Evolutionary conservation across 148 eudicot species (phyloP), one percentile per base, ranked within the genome.

Genomic region (Spergularia bocconei): DNA sequence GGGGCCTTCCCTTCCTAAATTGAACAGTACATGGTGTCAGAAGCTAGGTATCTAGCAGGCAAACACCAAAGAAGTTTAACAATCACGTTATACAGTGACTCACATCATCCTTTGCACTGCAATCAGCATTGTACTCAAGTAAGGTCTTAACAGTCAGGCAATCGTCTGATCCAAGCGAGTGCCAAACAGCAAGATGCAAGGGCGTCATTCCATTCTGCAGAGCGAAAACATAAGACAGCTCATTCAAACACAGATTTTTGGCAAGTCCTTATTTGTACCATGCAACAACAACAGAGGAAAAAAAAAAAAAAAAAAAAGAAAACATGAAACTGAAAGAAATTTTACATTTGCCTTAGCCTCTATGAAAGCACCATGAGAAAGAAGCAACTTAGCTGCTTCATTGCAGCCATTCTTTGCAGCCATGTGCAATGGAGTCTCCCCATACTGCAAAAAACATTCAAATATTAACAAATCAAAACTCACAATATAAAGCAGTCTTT

Each of bases 391-490:
- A 51, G 91, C 97, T 77, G 98, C 87, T 71, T 92, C 97, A 83
- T 81, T 88, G 78, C 97, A 96, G 51, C 98, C 98, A 84, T 92
- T 92, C 89, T 96, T 96, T 38, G 98, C 96, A 20, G 99, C 99
- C 99, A 96, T 96, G 83, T 96, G 99, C 82, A 96, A 84, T 52
- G 99, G 99, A 79, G 99, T 96, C 82, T 95, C 99, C 71, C 99
- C 99, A 82, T 96, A 96, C 99, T 95, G 86, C 83, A 79, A 71
- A 56, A 6, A 48, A 69, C 54, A 79, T 6, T 11, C 39, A 3
- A 71, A 53, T 68, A 48, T 67, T 20, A 67, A 39, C 11, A 16
- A 52, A 71, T n/a, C 13, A 52, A 58, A 61, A 1, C 5, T 14
- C n/a, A 21, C 2, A 63, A 21, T 6, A 54, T 0, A 29, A 11